A percentile compares a stretch with the other conserved stretches of the same genome.
Conservation (phyloP, 768 basidiomycete genomes). For the Lactarius deliciosus region DNA sequence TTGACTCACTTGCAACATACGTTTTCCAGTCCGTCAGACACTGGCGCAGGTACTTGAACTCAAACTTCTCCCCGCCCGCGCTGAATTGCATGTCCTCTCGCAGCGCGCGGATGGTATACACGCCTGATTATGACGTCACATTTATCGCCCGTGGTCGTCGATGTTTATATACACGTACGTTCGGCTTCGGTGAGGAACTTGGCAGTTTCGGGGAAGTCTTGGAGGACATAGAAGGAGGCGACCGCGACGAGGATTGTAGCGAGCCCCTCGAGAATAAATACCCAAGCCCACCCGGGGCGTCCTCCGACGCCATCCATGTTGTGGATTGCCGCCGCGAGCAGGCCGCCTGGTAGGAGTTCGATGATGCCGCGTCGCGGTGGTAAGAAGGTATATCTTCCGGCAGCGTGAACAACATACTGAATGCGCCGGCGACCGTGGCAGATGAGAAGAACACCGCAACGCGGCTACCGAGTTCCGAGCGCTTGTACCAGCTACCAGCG, state of each 20-base stretch:
- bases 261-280: slow-evolving; percentile 74
- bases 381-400: not conserved
- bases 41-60: slow-evolving; percentile 54
- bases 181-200: slow-evolving; percentile 67
- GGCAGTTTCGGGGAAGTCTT: slow-evolving; percentile 77
- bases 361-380: not conserved
- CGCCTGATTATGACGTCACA: slow-evolving; percentile 39
- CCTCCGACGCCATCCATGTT: slow-evolving; percentile 71
- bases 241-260: slow-evolving; percentile 59
- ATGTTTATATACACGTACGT: slow-evolving; percentile 38
- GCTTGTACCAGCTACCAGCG: slow-evolving; percentile 68
- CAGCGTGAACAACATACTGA: slow-evolving; percentile 45
- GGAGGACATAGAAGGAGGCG: slow-evolving; percentile 68
- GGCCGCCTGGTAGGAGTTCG: slow-evolving; percentile 45
- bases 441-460: slow-evolving; percentile 78
- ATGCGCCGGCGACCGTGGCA: slow-evolving; percentile 75
- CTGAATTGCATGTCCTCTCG: slow-evolving; percentile 65
- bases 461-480: slow-evolving; percentile 69
- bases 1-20: slow-evolving; percentile 59
- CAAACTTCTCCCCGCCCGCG: slow-evolving; percentile 58
- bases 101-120: slow-evolving; percentile 62
- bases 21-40: slow-evolving; percentile 72
- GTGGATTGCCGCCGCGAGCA: slow-evolving; percentile 62
- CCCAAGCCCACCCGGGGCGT: slow-evolving; percentile 65
- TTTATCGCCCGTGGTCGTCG: not conserved